phyloP scores from a whole-genome alignment of 2,329 filamentous ascomycete species.

The Lachnellula arida region DNA sequence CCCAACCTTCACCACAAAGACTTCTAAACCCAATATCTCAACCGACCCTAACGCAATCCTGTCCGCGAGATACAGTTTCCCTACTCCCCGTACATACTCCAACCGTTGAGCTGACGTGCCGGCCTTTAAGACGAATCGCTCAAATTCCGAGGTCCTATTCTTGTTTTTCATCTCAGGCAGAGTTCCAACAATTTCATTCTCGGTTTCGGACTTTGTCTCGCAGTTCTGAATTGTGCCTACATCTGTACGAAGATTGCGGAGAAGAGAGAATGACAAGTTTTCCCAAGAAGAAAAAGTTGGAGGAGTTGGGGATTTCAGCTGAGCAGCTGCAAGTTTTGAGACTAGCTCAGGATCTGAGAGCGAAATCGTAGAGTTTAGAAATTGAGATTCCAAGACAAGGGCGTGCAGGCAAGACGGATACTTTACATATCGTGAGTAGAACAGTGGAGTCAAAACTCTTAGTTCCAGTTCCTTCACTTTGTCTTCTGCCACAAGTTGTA shows the following conservation, averaged over 20 bases:
- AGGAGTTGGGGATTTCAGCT: not conserved
- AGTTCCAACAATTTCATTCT: not conserved
- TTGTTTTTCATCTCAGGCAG: too few species aligned
- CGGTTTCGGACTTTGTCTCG: not conserved
- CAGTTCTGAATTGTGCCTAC: not conserved
- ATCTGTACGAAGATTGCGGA: not conserved
- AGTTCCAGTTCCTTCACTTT: slow-evolving; percentile 43
- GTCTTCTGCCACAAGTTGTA: slow-evolving; percentile 13
- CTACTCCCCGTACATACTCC: slow-evolving; percentile 10
- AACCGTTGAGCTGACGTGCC: not conserved
- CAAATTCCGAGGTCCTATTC: not conserved
- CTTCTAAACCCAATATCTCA: slow-evolving; percentile 16
- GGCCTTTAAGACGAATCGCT: not conserved
- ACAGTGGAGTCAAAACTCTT: slow-evolving; percentile 57
- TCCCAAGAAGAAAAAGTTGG: not conserved
- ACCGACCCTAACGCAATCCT: slow-evolving; percentile 19
- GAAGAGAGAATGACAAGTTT: not conserved
- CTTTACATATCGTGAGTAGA: slow-evolving; percentile 62
- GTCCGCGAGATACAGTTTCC: slow-evolving; percentile 17
- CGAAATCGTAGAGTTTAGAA: slow-evolving; percentile 11
- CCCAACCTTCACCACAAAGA: slow-evolving; percentile 9
- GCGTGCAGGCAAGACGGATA: slow-evolving; percentile 60
- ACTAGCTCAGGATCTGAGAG: slow-evolving; percentile 7
- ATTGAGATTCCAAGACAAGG: slow-evolving; percentile 48
- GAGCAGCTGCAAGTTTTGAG: not conserved